A percentile compares a stretch with the other conserved stretches of the same genome.
Evolutionary conservation across 495 filamentous ascomycete genomes (phyloP).

Genomic region (Talaromyces trachyspermus): DNA sequence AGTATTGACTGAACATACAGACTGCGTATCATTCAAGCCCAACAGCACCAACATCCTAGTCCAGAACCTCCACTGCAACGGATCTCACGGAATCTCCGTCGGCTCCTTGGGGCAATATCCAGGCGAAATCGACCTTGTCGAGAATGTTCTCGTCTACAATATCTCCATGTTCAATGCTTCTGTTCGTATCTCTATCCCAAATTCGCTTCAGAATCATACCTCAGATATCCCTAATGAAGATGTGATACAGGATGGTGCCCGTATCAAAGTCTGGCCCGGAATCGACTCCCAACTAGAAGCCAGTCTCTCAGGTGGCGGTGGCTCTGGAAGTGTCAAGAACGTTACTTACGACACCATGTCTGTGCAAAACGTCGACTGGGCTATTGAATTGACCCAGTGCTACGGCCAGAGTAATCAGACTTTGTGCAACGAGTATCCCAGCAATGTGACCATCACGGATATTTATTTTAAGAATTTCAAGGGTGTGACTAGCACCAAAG

Average conservation of each 20-base stretch:
- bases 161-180: constrained; percentile 58
- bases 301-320: constrained; percentile 56
- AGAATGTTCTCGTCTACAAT: constrained; percentile 59
- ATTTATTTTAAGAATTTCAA: constrained; percentile 46
- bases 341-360: constrained; percentile 50
- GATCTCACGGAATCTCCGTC: constrained; percentile 67
- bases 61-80: constrained; percentile 62
- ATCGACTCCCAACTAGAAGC: constrained; percentile 39
- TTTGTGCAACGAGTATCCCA: constrained; percentile 52
- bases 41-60: constrained; percentile 69
- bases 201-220: background rate
- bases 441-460: constrained; percentile 51
- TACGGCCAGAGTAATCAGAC: constrained; percentile 58
- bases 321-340: constrained; percentile 45
- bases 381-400: constrained; percentile 59
- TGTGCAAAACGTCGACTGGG: constrained; percentile 54
- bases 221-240: background rate
- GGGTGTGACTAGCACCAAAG: constrained; percentile 45
- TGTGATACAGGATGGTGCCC: constrained; percentile 46
- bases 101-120: constrained; percentile 62
- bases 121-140: constrained; percentile 56
- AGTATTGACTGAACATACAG: constrained; percentile 17
- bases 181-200: constrained; percentile 17
- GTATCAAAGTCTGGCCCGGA: constrained; percentile 67
- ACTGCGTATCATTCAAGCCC: constrained; percentile 74